phyloP scores from a whole-genome alignment of 1,139 yeast genomes.

The Candida pseudoviswanathii region DNA sequence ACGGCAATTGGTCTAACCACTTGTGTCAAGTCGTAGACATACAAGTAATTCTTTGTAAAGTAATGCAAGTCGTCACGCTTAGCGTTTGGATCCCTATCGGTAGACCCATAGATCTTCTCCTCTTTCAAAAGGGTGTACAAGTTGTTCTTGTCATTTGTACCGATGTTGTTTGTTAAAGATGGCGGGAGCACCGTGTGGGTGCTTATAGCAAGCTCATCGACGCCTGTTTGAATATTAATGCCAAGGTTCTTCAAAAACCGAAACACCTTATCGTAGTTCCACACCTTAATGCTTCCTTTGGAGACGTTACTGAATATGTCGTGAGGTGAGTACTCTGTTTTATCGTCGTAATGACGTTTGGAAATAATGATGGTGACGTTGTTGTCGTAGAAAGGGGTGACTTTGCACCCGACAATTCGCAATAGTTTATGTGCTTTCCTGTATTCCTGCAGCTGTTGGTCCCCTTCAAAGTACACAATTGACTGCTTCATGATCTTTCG shows the following conservation, averaged over 20 bases:
- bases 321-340: conserved; percentile 39
- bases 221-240: conserved; percentile 27
- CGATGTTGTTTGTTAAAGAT: conserved; percentile 9
- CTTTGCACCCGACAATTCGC: conserved; percentile 61
- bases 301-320: conserved; percentile 72
- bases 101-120: conserved; percentile 84
- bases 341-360: conserved; percentile 39
- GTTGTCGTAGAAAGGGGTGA: conserved; percentile 75
- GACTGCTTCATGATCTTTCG: conserved; percentile 71
- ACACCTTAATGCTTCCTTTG: conserved; percentile 67
- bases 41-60: conserved; percentile 66
- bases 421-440: conserved; percentile 57
- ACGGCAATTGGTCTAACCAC: conserved; percentile 79
- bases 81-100: conserved; percentile 87
- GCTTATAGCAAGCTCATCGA: conserved; percentile 16
- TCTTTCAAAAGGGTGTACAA: conserved; percentile 74
- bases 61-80: conserved; percentile 83
- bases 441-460: conserved; percentile 50
- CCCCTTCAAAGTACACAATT: conserved; percentile 80
- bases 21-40: conserved; percentile 81
- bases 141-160: conserved; percentile 22
- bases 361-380: conserved; percentile 83
- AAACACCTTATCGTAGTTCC: conserved; percentile 86
- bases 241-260: conserved; percentile 78
- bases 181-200: conserved; percentile 13